A percentile compares a stretch with the other conserved stretches of the same genome.
phyloP scores from a whole-genome alignment of 2,329 filamentous ascomycete genomes.

The Sordariomycetes sp. region DNA sequence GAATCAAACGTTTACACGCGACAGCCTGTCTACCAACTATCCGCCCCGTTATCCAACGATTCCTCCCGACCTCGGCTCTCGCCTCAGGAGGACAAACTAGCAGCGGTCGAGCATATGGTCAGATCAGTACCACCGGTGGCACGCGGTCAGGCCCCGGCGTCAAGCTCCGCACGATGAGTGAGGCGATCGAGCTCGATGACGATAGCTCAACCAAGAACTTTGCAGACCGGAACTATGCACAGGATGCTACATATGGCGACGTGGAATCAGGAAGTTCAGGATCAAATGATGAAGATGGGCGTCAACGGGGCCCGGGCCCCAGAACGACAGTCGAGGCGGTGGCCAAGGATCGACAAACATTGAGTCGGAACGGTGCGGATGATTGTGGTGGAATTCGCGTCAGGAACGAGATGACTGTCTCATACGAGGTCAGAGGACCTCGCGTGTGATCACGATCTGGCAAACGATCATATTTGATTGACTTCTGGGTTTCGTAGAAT shows the following conservation, averaged over 20 bases:
- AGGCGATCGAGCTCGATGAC: constrained; percentile 1
- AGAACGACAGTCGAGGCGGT: background rate
- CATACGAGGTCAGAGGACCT: background rate
- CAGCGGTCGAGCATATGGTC: background rate
- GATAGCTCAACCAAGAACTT: constrained; percentile 1
- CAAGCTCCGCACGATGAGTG: background rate
- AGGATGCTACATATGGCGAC: background rate
- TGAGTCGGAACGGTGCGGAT: background rate
- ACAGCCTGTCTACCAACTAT: constrained; percentile 1
- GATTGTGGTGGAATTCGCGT: background rate
- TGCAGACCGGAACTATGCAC: background rate
- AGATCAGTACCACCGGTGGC: background rate
- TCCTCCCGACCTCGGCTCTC: background rate
- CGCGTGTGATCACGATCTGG: too few relatives aligned
- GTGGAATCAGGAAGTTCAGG: background rate
- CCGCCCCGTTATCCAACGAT: constrained; percentile 1
- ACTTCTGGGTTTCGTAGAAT: too few relatives aligned
- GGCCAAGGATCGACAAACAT: background rate
- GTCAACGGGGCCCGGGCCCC: too few relatives aligned
- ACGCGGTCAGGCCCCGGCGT: background rate
- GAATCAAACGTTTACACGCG: background rate
- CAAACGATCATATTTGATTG: too few relatives aligned
- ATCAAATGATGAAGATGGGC: background rate
- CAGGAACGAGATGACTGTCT: constrained; percentile 3
- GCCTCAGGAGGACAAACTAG: constrained; percentile 1